Evolutionary conservation across 805 yeast species (phyloP), one percentile per base, ranked within the genome.

Genomic region (Lipomyces spencermartinsiae): DNA sequence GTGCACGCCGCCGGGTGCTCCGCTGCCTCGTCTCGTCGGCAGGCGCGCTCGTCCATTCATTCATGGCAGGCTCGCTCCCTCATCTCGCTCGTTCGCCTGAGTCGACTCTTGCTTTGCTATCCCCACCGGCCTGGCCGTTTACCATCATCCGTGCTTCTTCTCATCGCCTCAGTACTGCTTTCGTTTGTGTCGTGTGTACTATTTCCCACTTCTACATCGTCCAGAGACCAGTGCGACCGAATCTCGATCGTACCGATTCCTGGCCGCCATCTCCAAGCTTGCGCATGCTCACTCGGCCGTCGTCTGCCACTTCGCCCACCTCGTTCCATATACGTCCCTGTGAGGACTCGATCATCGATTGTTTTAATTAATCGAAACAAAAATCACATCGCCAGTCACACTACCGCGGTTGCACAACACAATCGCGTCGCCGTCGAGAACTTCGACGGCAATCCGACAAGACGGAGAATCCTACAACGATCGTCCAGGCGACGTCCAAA

Each of bases 401-500:
- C 31, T 25, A 14, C n/a, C 57, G 39, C 58, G 19, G 56, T 53
- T 53, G 29, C 9, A 25, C 31, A 10, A 10, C 34, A n/a, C 7
- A 7, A 53, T 14, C 34, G 56, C 34, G 34, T 53, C 56, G 34
- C 34, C 56, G 56, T 53, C 33, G 49, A 39, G 49, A 12, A 14
- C 16, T 16, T 39, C 49, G 56, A 53, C 56, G 56, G 34, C 56
- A 53, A 25, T 22, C 56, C 34, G 34, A 25, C 56, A 53, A 31
- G 22, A 53, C 56, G 56, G 34, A 22, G 56, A 53, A 22, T 25
- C 14, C 12, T 25, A 53, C 56, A 1, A 25, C 56, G 22, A 25
- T 25, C 34, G 34, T 53, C n/a, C 34, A 10, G 56, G 34, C 56
- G 56, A 53, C 56, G 29, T 31, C 34, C 31, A 10, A 53, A 25